A percentile compares a stretch with the other conserved stretches of the same genome.
These are phyloP conservation scores for Helotiales sp. DNA, from an alignment of 2,329 filamentous ascomycete genomes.

Conservation along the genomic window DNA sequence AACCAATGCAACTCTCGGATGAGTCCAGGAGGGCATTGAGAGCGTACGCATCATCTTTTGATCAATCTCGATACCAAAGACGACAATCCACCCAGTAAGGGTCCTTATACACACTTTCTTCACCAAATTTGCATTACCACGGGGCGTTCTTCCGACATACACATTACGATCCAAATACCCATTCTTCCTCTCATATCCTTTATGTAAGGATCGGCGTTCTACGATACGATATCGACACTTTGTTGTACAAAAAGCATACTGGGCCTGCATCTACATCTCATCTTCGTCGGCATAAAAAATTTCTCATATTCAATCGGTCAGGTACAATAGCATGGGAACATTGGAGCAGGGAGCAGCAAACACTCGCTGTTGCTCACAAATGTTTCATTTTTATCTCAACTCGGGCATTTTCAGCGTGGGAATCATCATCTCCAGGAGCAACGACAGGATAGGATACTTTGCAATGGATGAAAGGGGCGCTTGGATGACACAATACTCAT, in stretches of 20 bases:
- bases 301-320: constrained; percentile 22
- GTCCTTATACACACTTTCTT: constrained; percentile 11
- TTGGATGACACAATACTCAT: constrained; percentile 15
- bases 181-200: constrained; percentile 29
- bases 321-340: constrained; percentile 25
- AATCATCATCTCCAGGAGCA: constrained; percentile 14
- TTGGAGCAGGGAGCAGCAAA: constrained; percentile 16
- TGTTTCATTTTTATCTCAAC: constrained; percentile 10
- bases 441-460: constrained; percentile 9
- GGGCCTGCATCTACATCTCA: constrained; percentile 26
- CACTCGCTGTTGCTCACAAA: constrained; percentile 17
- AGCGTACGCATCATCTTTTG: constrained; percentile 86
- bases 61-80: constrained; percentile 53
- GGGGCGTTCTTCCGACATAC: constrained; percentile 27
- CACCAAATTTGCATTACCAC: constrained; percentile 23
- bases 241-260: constrained; percentile 35
- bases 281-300: constrained; percentile 25
- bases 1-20: constrained; percentile 64
- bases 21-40: constrained; percentile 77
- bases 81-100: constrained; percentile 34
- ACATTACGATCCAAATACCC: constrained; percentile 31
- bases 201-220: constrained; percentile 30
- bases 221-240: constrained; percentile 21
- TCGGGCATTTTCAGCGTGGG: constrained; percentile 24
- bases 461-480: constrained; percentile 12